A percentile compares a stretch with the other conserved stretches of the same genome.
These are phyloP conservation scores for Lantana camara DNA, from an alignment of 257 asterid genomes.

Conservation along the genomic window DNA sequence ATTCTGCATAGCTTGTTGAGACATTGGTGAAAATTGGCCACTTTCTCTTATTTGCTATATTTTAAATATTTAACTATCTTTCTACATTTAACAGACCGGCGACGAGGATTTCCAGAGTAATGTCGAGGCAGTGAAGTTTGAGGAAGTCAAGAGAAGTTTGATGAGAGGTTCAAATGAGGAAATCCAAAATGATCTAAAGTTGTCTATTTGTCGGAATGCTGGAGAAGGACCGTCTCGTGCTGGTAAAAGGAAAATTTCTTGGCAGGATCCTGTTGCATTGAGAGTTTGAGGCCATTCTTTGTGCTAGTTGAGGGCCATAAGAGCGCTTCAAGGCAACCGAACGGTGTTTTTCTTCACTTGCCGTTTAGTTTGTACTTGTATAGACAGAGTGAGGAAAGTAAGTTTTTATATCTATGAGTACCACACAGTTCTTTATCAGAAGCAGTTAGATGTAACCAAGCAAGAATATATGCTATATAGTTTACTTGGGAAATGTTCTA, in stretches of 20 bases:
- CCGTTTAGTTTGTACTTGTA: neutral
- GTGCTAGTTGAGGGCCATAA: neutral
- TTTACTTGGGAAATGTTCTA: slow-evolving; percentile 8
- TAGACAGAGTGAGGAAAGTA: neutral
- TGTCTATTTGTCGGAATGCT: slow-evolving; percentile 60
- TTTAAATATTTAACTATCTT: slow-evolving; percentile 6
- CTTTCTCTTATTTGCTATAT: neutral
- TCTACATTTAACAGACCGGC: slow-evolving; percentile 48
- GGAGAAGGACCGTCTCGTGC: slow-evolving; percentile 69
- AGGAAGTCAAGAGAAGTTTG: slow-evolving; percentile 48
- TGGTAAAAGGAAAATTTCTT: slow-evolving; percentile 78
- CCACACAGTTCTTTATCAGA: slow-evolving; percentile 8
- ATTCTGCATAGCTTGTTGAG: no score
- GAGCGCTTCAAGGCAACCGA: neutral
- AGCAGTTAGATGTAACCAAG: slow-evolving; percentile 7
- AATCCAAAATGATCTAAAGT: slow-evolving; percentile 56
- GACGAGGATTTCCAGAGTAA: slow-evolving; percentile 61
- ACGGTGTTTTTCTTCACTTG: neutral
- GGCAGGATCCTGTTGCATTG: slow-evolving; percentile 90
- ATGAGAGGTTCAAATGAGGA: slow-evolving; percentile 57
- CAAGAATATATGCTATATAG: neutral
- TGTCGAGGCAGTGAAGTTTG: slow-evolving; percentile 39
- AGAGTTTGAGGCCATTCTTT: slow-evolving; percentile 54
- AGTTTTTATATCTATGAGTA: neutral
- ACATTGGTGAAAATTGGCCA: no score